phyloP scores from a whole-genome alignment of 139 green algal genomes.

The Axilococcus clingmanii region DNA sequence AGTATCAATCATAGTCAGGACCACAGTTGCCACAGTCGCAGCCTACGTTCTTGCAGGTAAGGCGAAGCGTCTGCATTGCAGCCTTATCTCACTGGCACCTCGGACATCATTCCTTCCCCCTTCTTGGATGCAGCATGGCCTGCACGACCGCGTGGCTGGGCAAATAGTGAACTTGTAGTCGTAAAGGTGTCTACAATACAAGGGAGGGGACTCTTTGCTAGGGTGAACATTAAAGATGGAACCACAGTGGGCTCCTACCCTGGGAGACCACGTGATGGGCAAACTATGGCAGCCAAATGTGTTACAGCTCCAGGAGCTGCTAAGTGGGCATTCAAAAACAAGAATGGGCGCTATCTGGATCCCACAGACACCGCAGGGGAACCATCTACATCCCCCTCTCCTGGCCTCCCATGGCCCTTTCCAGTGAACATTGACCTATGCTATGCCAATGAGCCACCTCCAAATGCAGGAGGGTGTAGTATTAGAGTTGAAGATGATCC shows the following conservation, averaged over 20 bases:
- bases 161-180: slow-evolving; percentile 4
- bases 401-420: slow-evolving; percentile 35
- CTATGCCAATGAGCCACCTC: slow-evolving; percentile 43
- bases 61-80: too few species aligned
- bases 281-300: slow-evolving; percentile 36
- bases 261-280: slow-evolving; percentile 21
- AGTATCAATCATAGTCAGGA: too few species aligned
- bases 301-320: slow-evolving; percentile 10
- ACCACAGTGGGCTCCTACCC: slow-evolving; percentile 46
- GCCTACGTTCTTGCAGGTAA: too few species aligned
- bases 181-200: slow-evolving; percentile 18
- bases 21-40: too few species aligned
- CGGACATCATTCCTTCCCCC: background rate
- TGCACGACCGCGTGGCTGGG: slow-evolving; percentile 12
- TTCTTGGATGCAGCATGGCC: slow-evolving; percentile 17
- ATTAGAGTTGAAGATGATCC: slow-evolving; percentile 31
- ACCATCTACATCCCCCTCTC: slow-evolving; percentile 16
- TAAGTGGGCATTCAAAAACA: slow-evolving; percentile 31
- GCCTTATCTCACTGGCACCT: too few species aligned
- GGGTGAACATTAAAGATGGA: slow-evolving; percentile 16
- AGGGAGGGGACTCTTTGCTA: slow-evolving; percentile 38
- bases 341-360: slow-evolving; percentile 23
- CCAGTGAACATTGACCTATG: slow-evolving; percentile 22
- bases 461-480: slow-evolving; percentile 18
- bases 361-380: slow-evolving; percentile 33